phyloP scores from a whole-genome alignment of 176 grass and related monocot genomes.

The Carex myosuroides region DNA sequence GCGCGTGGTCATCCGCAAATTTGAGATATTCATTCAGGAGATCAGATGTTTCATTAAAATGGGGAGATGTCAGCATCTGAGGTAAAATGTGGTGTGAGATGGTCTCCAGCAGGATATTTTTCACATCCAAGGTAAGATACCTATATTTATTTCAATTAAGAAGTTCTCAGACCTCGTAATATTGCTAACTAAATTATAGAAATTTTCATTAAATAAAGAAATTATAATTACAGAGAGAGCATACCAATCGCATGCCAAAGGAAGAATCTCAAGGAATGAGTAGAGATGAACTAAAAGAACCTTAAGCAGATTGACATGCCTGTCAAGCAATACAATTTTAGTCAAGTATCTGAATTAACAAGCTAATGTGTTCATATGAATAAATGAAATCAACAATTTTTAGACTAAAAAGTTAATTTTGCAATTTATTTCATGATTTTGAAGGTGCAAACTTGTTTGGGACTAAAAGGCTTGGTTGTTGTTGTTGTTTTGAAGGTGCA shows the following conservation, averaged over 20 bases:
- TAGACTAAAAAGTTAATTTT: neutral
- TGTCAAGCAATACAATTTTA: slow-evolving; percentile 20
- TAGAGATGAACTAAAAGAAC: slow-evolving; percentile 80
- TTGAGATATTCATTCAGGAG: slow-evolving; percentile 84
- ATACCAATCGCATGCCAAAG: slow-evolving; percentile 84
- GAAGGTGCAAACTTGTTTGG: neutral
- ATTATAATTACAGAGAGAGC: slow-evolving; percentile 11
- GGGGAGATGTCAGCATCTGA: slow-evolving; percentile 69
- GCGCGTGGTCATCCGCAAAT: slow-evolving; percentile 96
- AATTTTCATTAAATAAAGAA: slow-evolving; percentile 1
- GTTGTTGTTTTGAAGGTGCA: no score
- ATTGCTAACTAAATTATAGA: neutral
- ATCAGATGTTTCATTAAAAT: slow-evolving; percentile 55
- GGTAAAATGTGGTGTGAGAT: slow-evolving; percentile 81
- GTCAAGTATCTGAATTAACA: neutral
- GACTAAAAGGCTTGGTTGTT: no score
- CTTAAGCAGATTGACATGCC: slow-evolving; percentile 87
- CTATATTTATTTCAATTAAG: slow-evolving; percentile 34
- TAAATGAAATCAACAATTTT: neutral
- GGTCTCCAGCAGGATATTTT: slow-evolving; percentile 93
- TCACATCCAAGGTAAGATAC: slow-evolving; percentile 80
- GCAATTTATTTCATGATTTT: neutral
- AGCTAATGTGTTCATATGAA: neutral
- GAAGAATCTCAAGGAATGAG: slow-evolving; percentile 63
- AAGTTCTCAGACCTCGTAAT: neutral